Evolutionary conservation across 208 protist species (phyloP).

Genomic region (Trypanosoma scelopori): DNA sequence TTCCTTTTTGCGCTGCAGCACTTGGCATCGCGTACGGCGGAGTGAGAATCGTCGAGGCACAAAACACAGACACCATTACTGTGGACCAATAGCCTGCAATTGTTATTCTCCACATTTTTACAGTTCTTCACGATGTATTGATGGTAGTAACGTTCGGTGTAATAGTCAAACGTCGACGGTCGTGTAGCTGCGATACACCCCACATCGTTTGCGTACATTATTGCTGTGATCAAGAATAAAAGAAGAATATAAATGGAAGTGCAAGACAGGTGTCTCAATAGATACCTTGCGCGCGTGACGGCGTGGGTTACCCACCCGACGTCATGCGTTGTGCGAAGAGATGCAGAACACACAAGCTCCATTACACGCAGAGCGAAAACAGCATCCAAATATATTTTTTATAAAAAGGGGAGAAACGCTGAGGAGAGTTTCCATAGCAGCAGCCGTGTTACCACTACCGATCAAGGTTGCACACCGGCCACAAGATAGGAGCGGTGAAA

Average conservation of each 20-base stretch:
- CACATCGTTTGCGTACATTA: neutral
- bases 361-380: too few relatives aligned
- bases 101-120: constrained; percentile 65
- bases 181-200: neutral
- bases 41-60: constrained; percentile 73
- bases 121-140: constrained; percentile 70
- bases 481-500: constrained; percentile 23
- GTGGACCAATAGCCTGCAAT: constrained; percentile 78
- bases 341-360: too few relatives aligned
- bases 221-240: neutral
- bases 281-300: too few relatives aligned
- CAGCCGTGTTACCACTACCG: neutral
- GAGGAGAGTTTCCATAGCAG: neutral
- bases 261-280: neutral
- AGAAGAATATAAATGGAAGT: neutral
- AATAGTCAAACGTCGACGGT: constrained; percentile 73
- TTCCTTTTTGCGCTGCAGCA: neutral
- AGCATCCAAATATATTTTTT: too few relatives aligned
- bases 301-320: too few relatives aligned
- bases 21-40: constrained; percentile 17
- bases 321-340: too few relatives aligned
- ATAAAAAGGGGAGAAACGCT: neutral
- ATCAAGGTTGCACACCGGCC: neutral
- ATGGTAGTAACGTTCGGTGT: constrained; percentile 76
- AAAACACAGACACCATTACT: constrained; percentile 85